A percentile compares a stretch with the other conserved stretches of the same genome.
Evolutionary conservation across 805 yeast genomes (phyloP).

Genomic region (Candida yuanshanica): DNA sequence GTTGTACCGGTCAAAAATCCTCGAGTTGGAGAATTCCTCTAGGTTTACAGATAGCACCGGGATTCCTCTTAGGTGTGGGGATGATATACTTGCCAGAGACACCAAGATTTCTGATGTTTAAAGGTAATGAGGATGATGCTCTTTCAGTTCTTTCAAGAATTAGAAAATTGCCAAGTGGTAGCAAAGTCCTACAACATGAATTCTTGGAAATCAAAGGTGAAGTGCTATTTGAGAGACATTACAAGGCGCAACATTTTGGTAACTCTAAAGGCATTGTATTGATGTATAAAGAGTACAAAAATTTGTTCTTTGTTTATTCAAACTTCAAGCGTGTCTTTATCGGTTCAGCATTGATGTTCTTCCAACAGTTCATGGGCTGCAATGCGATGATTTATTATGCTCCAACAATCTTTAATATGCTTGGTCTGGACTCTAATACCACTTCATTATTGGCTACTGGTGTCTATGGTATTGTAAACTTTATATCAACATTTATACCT

Average conservation of each 20-base stretch:
- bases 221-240: constrained; percentile 13
- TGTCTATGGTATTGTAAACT: constrained; percentile 37
- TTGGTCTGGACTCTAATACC: constrained; percentile 39
- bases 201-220: constrained; percentile 25
- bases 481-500: constrained; percentile 3
- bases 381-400: constrained; percentile 46
- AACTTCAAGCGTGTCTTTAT: constrained; percentile 24
- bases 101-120: constrained; percentile 25
- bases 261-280: constrained; percentile 30
- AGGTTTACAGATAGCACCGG: constrained; percentile 38
- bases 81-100: constrained; percentile 4
- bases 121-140: constrained; percentile 32
- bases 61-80: constrained; percentile 30
- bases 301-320: constrained; percentile 1
- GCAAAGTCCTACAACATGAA: constrained; percentile 34
- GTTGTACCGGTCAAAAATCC: constrained; percentile 6
- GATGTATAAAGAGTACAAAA: constrained; percentile 23
- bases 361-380: constrained; percentile 43
- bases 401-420: constrained; percentile 39
- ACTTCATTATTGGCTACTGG: constrained; percentile 45
- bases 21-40: constrained; percentile 41
- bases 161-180: constrained; percentile 29
- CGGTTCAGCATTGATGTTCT: constrained; percentile 11
- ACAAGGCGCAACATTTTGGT: constrained; percentile 23
- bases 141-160: constrained; percentile 29